Base-by-base conservation (phyloP, 192 early-diverging fungal genomes). In the Coemansia sp. region DNA sequence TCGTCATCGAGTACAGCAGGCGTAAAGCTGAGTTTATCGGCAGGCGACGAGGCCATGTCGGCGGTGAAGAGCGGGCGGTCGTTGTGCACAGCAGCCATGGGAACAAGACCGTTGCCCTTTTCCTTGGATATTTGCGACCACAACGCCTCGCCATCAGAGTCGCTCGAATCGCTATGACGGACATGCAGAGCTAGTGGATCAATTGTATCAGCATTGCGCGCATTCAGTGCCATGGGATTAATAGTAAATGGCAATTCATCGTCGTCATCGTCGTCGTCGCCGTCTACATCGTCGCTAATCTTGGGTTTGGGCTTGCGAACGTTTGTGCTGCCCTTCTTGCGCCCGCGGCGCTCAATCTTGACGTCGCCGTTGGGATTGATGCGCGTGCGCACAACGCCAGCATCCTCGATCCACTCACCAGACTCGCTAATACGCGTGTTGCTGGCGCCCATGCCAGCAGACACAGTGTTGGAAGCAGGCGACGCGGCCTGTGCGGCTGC, bases 271-370 rank as follows among this genome's bases (percentile, higher is more conserved):
- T 17, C 38, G 7, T 25, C 52, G 41, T 55, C 27, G 3, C 47
- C 62, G 17, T 11, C 19, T 22, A 32, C 24, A 7, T 6, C 32
- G 21, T 19, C 9, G n/a, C 54, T 23, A 19, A 23, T 0, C 19
- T 15, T 49, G 19, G 47, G 19, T 39, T 70, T 51, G 21, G 45
- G 22, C 12, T 58, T 60, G 22, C 32, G 48, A 2, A 56, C 64
- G 41, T 81, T 81, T 38, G 73, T 75, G 52, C 55, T 61, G 37
- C 79, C 79, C 50, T 82, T 82, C 23, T 82, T 82, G 41, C 79
- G 62, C 37, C 79, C 79, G 5, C 79, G 65, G 17, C 79, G 57
- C 60, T 82, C 79, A 15, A 72, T 70, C 41, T 57, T 60, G 22
- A 72, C 66, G 23, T 77, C 75, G 27, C 75, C 75, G 43, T 47